Conservation (phyloP, 2,329 filamentous ascomycete genomes). For the Hymenoscyphus albidus region DNA sequence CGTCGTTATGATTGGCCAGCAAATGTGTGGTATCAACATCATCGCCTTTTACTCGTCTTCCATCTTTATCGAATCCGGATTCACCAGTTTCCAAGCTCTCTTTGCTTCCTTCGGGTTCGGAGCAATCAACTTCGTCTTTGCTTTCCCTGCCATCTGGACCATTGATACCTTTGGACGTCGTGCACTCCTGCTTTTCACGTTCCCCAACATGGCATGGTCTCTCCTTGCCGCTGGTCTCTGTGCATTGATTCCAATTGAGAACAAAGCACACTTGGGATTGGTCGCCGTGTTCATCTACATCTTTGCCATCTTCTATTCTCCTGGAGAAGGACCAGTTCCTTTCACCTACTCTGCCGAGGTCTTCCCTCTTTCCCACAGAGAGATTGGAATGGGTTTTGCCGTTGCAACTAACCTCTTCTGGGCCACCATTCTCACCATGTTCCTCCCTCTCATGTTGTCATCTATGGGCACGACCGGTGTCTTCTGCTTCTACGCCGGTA, state of each 20-base stretch:
- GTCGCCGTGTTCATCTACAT: conserved; percentile 62
- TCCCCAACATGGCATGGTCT: conserved; percentile 65
- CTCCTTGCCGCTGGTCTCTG: conserved; percentile 60
- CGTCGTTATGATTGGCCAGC: conserved; percentile 56
- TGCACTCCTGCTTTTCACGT: conserved; percentile 59
- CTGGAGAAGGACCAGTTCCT: conserved; percentile 59
- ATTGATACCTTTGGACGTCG: conserved; percentile 66
- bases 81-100: conserved; percentile 51
- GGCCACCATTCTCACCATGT: conserved; percentile 62
- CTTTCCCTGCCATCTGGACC: conserved; percentile 54
- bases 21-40: conserved; percentile 50
- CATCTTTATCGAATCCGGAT: conserved; percentile 56
- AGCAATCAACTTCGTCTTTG: conserved; percentile 59
- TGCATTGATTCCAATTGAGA: conserved; percentile 44
- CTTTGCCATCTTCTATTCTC: conserved; percentile 63
- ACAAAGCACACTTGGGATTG: conserved; percentile 45
- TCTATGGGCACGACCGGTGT: conserved; percentile 37
- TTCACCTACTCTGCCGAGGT: conserved; percentile 62
- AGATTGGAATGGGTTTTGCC: conserved; percentile 61
- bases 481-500: conserved; percentile 52
- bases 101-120: conserved; percentile 63
- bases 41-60: conserved; percentile 73
- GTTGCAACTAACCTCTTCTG: conserved; percentile 59
- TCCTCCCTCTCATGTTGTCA: conserved; percentile 29
- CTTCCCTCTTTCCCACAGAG: conserved; percentile 60